Percentiles rank a stretch among this genome's conserved stretches.
phyloP scores from a whole-genome alignment of 2,329 filamentous ascomycete species.

The Lecanicillium sp. region DNA sequence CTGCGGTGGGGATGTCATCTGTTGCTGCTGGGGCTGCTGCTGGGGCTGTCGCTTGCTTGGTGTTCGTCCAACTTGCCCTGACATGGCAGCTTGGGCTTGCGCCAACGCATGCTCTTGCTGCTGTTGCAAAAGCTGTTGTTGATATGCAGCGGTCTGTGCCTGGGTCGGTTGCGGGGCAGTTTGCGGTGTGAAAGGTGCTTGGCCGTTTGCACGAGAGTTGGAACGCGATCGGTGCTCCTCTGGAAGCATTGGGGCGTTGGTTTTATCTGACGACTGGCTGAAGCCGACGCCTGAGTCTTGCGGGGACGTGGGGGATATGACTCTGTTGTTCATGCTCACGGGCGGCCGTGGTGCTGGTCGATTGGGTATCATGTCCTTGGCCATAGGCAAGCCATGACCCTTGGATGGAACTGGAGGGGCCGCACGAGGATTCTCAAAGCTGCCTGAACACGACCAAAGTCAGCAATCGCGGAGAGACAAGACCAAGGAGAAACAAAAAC shows the following conservation, averaged over 20 bases:
- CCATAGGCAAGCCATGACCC: conserved; percentile 33
- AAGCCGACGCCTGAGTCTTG: conserved; percentile 60
- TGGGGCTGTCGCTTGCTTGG: conserved; percentile 61
- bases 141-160: conserved; percentile 41
- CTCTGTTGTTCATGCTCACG: conserved; percentile 48
- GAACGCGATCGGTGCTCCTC: conserved; percentile 63
- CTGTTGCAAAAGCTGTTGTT: conserved; percentile 63
- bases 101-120: conserved; percentile 82
- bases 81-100: conserved; percentile 70
- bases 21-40: conserved; percentile 14
- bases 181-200: conserved; percentile 40
- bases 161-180: conserved; percentile 26
- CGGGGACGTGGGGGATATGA: conserved; percentile 37
- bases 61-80: conserved; percentile 61
- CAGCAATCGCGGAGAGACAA: neutral
- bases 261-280: conserved; percentile 49
- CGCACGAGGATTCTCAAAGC: conserved; percentile 93
- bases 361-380: conserved; percentile 60
- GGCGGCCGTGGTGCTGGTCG: conserved; percentile 87
- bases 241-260: conserved; percentile 51
- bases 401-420: conserved; percentile 75
- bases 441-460: conserved; percentile 42
- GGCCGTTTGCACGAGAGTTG: conserved; percentile 55
- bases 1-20: neutral
- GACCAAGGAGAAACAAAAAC: neutral